Percentiles rank a stretch among this genome's conserved stretches.
Conservation (phyloP, 768 basidiomycete species). For the Ramaria sp. region DNA sequence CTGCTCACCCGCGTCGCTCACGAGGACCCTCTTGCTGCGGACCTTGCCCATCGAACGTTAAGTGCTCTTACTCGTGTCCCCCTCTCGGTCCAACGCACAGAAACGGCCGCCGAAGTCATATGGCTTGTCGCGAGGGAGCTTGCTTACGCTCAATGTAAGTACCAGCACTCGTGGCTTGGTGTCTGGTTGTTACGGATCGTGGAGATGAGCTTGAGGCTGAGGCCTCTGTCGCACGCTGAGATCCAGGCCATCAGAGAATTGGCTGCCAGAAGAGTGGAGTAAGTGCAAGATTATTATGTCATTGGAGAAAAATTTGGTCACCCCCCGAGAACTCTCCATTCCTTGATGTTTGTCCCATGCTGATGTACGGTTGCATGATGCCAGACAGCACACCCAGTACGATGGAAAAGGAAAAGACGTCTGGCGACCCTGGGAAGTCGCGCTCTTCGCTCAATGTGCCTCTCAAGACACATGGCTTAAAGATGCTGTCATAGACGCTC, state of each 20-base stretch:
- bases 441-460: slow-evolving; percentile 4
- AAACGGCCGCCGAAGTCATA: background rate
- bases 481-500: background rate
- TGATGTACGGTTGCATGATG: background rate
- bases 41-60: background rate
- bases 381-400: background rate
- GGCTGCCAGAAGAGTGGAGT: background rate
- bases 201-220: slow-evolving; percentile 2
- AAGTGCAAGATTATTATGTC: background rate
- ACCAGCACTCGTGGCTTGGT: slow-evolving; percentile 1
- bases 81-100: background rate
- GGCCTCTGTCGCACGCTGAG: background rate
- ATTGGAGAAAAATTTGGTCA: no score
- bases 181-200: background rate
- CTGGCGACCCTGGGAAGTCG: slow-evolving; percentile 4
- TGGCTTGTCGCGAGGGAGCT: background rate
- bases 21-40: background rate
- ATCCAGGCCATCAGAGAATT: background rate
- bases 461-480: background rate
- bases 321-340: background rate
- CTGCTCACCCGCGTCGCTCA: background rate
- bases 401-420: background rate
- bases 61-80: background rate
- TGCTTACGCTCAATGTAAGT: background rate
- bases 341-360: no score